A percentile compares a stretch with the other conserved stretches of the same genome.
These are phyloP conservation scores for Choricystis sp. DNA, from an alignment of 139 green algal genomes.

Conservation along the genomic window DNA sequence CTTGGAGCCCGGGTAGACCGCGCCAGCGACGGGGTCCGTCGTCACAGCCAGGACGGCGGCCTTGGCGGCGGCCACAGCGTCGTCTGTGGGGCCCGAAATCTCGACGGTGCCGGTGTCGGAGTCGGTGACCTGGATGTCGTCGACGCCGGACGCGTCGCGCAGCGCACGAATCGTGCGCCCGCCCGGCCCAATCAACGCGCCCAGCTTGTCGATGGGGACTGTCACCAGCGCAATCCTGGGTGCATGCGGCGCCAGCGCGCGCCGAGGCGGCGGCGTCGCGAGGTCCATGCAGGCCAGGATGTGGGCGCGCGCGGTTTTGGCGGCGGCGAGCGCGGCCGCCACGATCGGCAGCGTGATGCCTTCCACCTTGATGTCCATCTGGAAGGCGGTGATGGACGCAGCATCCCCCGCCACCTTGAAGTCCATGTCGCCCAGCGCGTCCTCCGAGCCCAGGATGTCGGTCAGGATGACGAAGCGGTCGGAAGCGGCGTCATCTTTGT, in stretches of 20 bases:
- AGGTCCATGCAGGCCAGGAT: constrained; percentile 66
- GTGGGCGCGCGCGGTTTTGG: constrained; percentile 35
- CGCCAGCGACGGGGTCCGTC: constrained; percentile 9
- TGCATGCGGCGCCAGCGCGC: constrained; percentile 30
- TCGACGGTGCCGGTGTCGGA: constrained; percentile 3
- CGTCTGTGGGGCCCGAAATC: constrained; percentile 15
- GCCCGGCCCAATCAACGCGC: constrained; percentile 57
- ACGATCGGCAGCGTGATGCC: constrained; percentile 86
- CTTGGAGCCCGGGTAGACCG: constrained; percentile 10
- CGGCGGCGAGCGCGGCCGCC: constrained; percentile 59
- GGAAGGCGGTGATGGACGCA: constrained; percentile 77
- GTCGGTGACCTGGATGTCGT: constrained; percentile 33
- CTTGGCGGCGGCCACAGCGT: constrained; percentile 2
- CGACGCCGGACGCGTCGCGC: constrained; percentile 27
- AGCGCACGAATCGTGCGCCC: constrained; percentile 60
- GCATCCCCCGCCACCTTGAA: constrained; percentile 82
- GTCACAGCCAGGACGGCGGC: constrained; percentile 1
- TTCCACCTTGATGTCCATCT: constrained; percentile 95
- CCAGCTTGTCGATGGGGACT: constrained; percentile 39
- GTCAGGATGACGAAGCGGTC: constrained; percentile 50
- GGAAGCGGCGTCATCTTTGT: constrained; percentile 11
- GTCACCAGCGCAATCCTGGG: constrained; percentile 36
- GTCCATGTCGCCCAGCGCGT: constrained; percentile 96
- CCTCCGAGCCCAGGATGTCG: constrained; percentile 87
- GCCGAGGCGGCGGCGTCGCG: constrained; percentile 39